These are phyloP conservation scores for Penicillium simplicissimum DNA, from an alignment of 495 filamentous ascomycete genomes.

Conservation along the genomic window DNA sequence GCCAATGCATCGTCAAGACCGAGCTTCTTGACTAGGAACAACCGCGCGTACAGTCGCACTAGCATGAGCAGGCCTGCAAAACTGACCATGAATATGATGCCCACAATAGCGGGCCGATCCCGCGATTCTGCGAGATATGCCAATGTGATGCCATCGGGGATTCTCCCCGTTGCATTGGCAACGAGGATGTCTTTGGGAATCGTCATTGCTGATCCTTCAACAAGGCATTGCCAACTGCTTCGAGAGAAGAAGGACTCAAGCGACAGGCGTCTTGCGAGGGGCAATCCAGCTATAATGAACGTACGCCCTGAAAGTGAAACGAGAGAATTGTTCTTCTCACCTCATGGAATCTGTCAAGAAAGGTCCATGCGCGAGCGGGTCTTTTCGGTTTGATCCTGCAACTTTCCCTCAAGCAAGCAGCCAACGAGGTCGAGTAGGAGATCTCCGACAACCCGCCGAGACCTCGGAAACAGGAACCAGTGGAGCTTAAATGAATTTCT, in stretches of 20 bases:
- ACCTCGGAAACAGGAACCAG: neutral
- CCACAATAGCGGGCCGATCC: constrained; percentile 39
- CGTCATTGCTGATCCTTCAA: constrained; percentile 24
- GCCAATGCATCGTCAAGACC: constrained; percentile 41
- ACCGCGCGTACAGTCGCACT: constrained; percentile 37
- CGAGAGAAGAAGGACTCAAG: neutral
- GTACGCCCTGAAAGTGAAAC: neutral
- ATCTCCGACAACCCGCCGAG: neutral
- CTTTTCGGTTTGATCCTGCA: too few relatives aligned
- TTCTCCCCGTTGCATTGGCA: constrained; percentile 31
- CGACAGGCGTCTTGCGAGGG: neutral
- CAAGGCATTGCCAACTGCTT: neutral
- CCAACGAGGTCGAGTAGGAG: constrained; percentile 12
- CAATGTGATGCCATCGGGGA: constrained; percentile 35
- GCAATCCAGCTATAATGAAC: constrained; percentile 4
- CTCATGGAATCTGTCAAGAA: neutral
- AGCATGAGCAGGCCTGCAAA: constrained; percentile 34
- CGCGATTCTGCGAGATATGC: constrained; percentile 42
- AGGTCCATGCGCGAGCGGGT: constrained; percentile 16
- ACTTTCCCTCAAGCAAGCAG: neutral
- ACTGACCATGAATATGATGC: constrained; percentile 41
- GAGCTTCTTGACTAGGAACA: constrained; percentile 34
- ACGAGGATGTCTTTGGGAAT: constrained; percentile 33
- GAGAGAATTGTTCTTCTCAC: neutral
- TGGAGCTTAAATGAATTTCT: constrained; percentile 5